Conservation (phyloP, 2,329 filamentous ascomycete species). For the Ceratocystis papillata region DNA sequence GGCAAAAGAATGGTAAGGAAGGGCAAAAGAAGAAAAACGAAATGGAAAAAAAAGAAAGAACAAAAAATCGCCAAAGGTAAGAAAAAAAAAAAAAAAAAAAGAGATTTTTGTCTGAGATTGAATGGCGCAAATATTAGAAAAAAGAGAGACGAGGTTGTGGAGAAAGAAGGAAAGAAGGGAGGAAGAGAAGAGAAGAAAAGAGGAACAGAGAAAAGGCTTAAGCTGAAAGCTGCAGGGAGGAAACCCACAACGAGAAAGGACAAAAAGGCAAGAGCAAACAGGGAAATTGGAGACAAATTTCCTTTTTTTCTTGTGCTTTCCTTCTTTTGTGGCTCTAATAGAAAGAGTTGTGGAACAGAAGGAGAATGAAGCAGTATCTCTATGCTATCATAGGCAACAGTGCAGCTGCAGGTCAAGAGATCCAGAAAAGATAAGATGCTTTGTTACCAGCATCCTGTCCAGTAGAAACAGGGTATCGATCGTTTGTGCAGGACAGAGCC, state of each 20-base stretch:
- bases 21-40: too few species aligned
- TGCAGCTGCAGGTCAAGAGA: not conserved
- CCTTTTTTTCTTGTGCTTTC: not conserved
- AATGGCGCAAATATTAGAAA: not conserved
- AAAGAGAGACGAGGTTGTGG: not conserved
- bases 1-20: too few species aligned
- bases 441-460: too few species aligned
- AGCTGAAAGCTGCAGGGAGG: not conserved
- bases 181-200: not conserved
- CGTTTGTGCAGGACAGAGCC: not conserved
- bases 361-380: not conserved
- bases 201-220: not conserved
- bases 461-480: too few species aligned
- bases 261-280: slow-evolving; percentile 10
- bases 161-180: slow-evolving; percentile 1
- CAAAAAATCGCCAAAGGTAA: too few species aligned
- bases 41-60: too few species aligned
- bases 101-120: not conserved
- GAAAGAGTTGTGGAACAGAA: not conserved
- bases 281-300: slow-evolving; percentile 12
- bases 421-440: not conserved
- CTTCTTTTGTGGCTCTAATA: not conserved
- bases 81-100: too few species aligned
- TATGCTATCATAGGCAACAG: too few species aligned
- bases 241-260: not conserved